Evolutionary conservation across 2,329 filamentous ascomycete species (phyloP).

Genomic region (Macrophomina pseudophaseolina): DNA sequence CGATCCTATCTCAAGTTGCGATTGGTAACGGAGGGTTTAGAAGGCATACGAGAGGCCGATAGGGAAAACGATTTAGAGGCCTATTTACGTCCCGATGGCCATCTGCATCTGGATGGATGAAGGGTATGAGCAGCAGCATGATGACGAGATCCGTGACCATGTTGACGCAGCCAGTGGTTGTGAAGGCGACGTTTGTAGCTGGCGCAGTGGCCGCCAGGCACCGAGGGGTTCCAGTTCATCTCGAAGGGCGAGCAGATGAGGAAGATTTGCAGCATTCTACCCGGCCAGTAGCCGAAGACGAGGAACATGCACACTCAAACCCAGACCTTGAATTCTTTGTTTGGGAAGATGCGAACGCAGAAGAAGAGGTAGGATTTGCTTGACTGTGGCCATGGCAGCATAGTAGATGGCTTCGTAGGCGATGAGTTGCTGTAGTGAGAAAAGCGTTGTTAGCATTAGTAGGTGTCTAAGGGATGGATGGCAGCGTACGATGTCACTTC

Average conservation of each 20-base stretch:
- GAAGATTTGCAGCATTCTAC: slow-evolving; percentile 31
- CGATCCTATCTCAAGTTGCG: background rate
- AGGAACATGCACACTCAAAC: slow-evolving; percentile 22
- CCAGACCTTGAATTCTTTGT: slow-evolving; percentile 8
- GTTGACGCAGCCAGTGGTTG: slow-evolving; percentile 25
- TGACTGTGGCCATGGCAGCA: slow-evolving; percentile 7
- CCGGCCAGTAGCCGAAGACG: slow-evolving; percentile 23
- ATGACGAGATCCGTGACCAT: slow-evolving; percentile 29
- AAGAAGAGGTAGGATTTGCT: slow-evolving; percentile 20
- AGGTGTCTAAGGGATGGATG: background rate
- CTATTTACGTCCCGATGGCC: slow-evolving; percentile 26
- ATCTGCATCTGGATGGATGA: slow-evolving; percentile 27
- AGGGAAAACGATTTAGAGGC: slow-evolving; percentile 24
- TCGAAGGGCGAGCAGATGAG: slow-evolving; percentile 47
- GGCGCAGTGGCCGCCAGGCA: slow-evolving; percentile 40
- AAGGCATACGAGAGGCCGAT: slow-evolving; percentile 27
- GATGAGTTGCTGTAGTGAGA: background rate
- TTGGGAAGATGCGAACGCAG: slow-evolving; percentile 16
- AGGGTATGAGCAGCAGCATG: slow-evolving; percentile 27
- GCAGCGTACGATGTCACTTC: background rate
- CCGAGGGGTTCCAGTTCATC: slow-evolving; percentile 43
- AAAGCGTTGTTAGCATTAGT: background rate
- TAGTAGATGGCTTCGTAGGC: slow-evolving; percentile 19
- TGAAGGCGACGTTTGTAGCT: slow-evolving; percentile 32
- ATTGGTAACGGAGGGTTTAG: background rate